Conservation (phyloP, 495 filamentous ascomycete species). For the Talaromyces borbonicus region DNA sequence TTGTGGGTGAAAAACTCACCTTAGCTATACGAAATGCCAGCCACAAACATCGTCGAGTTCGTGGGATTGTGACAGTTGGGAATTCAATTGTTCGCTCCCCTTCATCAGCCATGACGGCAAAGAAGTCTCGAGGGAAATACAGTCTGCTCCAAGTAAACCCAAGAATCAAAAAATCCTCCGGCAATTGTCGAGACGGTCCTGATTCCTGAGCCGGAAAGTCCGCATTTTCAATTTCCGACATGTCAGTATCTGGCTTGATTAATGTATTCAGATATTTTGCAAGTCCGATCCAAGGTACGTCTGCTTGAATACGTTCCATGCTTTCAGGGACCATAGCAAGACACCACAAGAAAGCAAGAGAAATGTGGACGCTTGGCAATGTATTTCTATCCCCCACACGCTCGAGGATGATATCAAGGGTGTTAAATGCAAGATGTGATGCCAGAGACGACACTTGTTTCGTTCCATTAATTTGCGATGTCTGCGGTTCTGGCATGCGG, state of each 20-base stretch:
- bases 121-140: conserved; percentile 64
- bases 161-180: conserved; percentile 75
- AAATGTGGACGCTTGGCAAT: conserved; percentile 57
- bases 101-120: conserved; percentile 60
- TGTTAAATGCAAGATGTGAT: conserved; percentile 35
- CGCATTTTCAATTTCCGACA: conserved; percentile 37
- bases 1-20: conserved; percentile 22
- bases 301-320: conserved; percentile 39
- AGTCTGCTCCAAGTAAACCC: conserved; percentile 62
- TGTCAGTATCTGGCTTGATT: conserved; percentile 27
- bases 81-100: conserved; percentile 67
- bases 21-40: conserved; percentile 51
- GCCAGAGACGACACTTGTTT: conserved; percentile 21
- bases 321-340: conserved; percentile 41
- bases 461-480: conserved; percentile 9
- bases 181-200: conserved; percentile 48
- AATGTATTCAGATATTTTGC: conserved; percentile 60
- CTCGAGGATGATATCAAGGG: conserved; percentile 44
- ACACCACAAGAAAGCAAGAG: conserved; percentile 59
- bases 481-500: not conserved
- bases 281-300: conserved; percentile 60
- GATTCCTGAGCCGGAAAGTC: conserved; percentile 45
- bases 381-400: conserved; percentile 53
- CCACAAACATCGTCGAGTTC: conserved; percentile 69
- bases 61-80: conserved; percentile 49